Conservation (phyloP, 2,329 filamentous ascomycete species). For the Trichoderma harzianum region DNA sequence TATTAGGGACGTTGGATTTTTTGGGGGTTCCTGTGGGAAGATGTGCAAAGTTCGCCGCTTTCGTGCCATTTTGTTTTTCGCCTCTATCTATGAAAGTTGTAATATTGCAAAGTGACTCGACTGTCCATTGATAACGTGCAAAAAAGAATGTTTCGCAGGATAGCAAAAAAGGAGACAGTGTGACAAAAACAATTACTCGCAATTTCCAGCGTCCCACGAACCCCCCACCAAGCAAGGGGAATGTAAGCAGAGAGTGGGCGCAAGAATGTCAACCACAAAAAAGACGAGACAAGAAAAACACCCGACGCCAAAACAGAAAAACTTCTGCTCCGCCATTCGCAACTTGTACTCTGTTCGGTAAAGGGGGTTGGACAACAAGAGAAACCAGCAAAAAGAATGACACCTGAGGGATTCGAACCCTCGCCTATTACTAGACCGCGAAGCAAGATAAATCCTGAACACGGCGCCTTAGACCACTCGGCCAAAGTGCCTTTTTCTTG, state of each 20-base stretch:
- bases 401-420: constrained; percentile 34
- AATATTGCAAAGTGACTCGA: background rate
- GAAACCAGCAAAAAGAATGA: constrained; percentile 18
- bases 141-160: background rate
- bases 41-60: background rate
- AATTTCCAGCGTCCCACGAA: background rate
- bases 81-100: background rate
- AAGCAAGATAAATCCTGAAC: constrained; percentile 21
- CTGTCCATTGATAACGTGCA: background rate
- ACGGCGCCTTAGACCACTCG: constrained; percentile 27
- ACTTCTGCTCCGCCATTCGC: background rate
- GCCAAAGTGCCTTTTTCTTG: constrained; percentile 26
- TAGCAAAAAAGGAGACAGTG: too few relatives aligned
- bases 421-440: constrained; percentile 31
- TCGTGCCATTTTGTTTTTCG: background rate
- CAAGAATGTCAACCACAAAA: background rate
- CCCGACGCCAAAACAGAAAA: too few relatives aligned
- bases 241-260: background rate
- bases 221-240: background rate
- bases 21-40: background rate
- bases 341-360: background rate
- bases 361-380: background rate
- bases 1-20: too few relatives aligned
- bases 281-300: background rate
- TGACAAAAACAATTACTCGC: background rate